Evolutionary conservation across 2,329 filamentous ascomycete genomes (phyloP).

Genomic region (Chrysoporthe austroafricana): DNA sequence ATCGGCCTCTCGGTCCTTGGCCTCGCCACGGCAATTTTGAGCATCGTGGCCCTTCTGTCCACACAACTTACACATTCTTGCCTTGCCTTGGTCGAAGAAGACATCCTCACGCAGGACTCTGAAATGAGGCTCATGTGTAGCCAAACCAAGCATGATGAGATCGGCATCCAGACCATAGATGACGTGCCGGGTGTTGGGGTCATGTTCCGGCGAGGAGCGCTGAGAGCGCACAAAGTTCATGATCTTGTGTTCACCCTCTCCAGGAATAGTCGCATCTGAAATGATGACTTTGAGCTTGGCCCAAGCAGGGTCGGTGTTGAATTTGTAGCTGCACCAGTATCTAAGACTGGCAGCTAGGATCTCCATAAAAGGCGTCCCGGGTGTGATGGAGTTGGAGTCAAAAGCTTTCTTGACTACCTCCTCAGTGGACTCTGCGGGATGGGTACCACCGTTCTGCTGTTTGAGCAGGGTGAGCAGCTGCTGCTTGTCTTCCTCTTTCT

Average conservation of each 20-base stretch:
- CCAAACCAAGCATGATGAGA: conserved; percentile 96
- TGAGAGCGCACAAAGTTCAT: conserved; percentile 98
- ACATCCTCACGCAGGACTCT: conserved; percentile 96
- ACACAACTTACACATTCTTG: conserved; percentile 83
- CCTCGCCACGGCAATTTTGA: conserved; percentile 78
- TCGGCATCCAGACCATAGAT: conserved; percentile 98
- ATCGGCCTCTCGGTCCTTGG: conserved; percentile 77
- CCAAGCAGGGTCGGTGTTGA: conserved; percentile 96
- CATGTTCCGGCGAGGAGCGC: conserved; percentile 84
- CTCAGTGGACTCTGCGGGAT: conserved; percentile 64
- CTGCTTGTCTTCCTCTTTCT: conserved; percentile 89
- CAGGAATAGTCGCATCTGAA: conserved; percentile 95
- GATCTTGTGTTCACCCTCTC: conserved; percentile 98
- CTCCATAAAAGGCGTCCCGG: conserved; percentile 98
- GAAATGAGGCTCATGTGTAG: conserved; percentile 97
- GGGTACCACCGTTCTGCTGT: conserved; percentile 71
- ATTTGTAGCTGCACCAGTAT: conserved; percentile 97
- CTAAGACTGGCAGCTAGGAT: conserved; percentile 86
- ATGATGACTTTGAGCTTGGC: conserved; percentile 96
- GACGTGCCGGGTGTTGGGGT: conserved; percentile 96
- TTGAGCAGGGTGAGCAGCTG: conserved; percentile 85
- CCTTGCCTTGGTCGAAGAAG: conserved; percentile 85
- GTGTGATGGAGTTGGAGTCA: conserved; percentile 86
- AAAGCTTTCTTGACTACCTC: conserved; percentile 83
- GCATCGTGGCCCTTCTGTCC: conserved; percentile 92